phyloP scores from a whole-genome alignment of 345 rosid genomes.

The Sonneratia caseolaris region DNA sequence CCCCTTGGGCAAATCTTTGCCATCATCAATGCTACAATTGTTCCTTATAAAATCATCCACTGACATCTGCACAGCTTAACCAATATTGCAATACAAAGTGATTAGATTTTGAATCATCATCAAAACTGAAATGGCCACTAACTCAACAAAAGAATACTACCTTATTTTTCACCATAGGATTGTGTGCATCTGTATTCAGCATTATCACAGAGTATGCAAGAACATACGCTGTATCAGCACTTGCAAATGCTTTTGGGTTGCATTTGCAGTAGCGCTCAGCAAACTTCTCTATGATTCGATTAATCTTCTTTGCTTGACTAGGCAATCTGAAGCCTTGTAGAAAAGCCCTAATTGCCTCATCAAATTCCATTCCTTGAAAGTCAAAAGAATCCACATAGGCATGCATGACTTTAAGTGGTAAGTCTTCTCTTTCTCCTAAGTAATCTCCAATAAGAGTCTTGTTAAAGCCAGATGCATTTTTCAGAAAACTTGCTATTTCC shows the following conservation, averaged over 20 bases:
- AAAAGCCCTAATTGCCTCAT: slow-evolving; percentile 84
- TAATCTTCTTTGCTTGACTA: slow-evolving; percentile 98
- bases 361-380: slow-evolving; percentile 82
- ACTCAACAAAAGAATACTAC: slow-evolving; percentile 28
- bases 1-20: slow-evolving; percentile 89
- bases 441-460: slow-evolving; percentile 93
- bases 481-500: slow-evolving; percentile 89
- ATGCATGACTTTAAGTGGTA: slow-evolving; percentile 94
- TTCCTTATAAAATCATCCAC: slow-evolving; percentile 93
- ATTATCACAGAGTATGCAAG: slow-evolving; percentile 95
- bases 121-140: background rate
- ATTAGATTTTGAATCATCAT: slow-evolving; percentile 4
- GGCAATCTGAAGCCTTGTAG: slow-evolving; percentile 92
- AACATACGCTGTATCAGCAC: slow-evolving; percentile 97
- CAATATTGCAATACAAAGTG: slow-evolving; percentile 7
- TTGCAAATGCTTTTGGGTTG: slow-evolving; percentile 80
- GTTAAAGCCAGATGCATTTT: slow-evolving; percentile 77
- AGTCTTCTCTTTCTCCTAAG: slow-evolving; percentile 96
- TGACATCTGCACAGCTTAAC: slow-evolving; percentile 69
- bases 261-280: slow-evolving; percentile 96
- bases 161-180: slow-evolving; percentile 96
- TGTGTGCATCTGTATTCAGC: slow-evolving; percentile 98
- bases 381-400: slow-evolving; percentile 95
- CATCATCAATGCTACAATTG: slow-evolving; percentile 97
- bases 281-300: slow-evolving; percentile 97